A percentile compares a stretch with the other conserved stretches of the same genome.
These are phyloP conservation scores for Micromonas pusilla DNA, from an alignment of 139 green algal genomes.

Conservation along the genomic window DNA sequence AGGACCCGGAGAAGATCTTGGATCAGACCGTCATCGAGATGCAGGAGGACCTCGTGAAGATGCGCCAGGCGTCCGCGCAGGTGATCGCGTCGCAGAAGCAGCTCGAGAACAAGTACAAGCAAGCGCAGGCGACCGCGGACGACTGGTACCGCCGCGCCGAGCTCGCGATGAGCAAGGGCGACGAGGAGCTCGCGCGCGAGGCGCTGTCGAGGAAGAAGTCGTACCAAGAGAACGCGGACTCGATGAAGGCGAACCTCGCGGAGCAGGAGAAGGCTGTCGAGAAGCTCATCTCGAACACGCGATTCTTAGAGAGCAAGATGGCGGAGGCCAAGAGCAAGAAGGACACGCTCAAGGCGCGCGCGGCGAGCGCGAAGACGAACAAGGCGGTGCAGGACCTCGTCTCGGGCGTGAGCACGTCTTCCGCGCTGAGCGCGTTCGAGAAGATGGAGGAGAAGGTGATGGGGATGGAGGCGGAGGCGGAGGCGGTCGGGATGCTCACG, in stretches of 20 bases:
- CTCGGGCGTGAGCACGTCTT: conserved; percentile 70
- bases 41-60: conserved; percentile 93
- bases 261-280: conserved; percentile 76
- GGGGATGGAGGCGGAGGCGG: conserved; percentile 81
- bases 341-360: conserved; percentile 97
- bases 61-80: conserved; percentile 92
- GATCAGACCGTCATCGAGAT: conserved; percentile 96
- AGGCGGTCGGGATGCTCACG: conserved; percentile 64
- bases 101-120: conserved; percentile 89
- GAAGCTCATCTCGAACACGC: conserved; percentile 84
- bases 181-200: conserved; percentile 93
- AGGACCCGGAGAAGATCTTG: conserved; percentile 97
- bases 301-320: conserved; percentile 48
- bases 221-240: conserved; percentile 80
- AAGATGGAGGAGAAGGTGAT: conserved; percentile 99
- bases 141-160: conserved; percentile 79
- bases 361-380: conserved; percentile 73
- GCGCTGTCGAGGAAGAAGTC: conserved; percentile 79
- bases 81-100: conserved; percentile 94
- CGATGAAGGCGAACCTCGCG: conserved; percentile 79
- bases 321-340: conserved; percentile 94
- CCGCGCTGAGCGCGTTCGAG: conserved; percentile 83
- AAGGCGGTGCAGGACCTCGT: conserved; percentile 40
- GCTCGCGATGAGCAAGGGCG: conserved; percentile 88
- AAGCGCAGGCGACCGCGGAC: conserved; percentile 64